phyloP scores from a whole-genome alignment of 2,329 filamentous ascomycete species.

The Claviceps humidiphila region DNA sequence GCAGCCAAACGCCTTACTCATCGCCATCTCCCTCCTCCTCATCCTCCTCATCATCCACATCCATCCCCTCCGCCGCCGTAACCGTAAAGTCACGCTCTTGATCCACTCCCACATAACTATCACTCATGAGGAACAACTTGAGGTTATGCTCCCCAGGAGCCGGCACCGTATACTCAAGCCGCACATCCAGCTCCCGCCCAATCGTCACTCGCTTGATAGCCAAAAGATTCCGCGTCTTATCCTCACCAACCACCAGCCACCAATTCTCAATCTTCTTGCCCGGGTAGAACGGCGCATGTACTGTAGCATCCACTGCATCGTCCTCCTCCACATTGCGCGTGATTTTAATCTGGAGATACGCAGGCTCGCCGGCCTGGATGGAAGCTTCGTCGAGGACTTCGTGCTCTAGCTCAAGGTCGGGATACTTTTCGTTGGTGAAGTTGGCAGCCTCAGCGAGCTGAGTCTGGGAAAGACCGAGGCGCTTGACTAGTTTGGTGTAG shows the following conservation, averaged over 20 bases:
- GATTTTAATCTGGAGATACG: slow-evolving; percentile 73
- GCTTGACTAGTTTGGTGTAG: slow-evolving; percentile 63
- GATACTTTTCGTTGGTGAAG: slow-evolving; percentile 95
- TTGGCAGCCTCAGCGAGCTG: slow-evolving; percentile 81
- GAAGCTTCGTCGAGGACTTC: slow-evolving; percentile 69
- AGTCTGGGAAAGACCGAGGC: slow-evolving; percentile 63
- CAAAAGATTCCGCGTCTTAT: slow-evolving; percentile 72
- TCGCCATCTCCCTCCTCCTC: slow-evolving; percentile 56
- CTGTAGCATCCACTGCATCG: slow-evolving; percentile 62
- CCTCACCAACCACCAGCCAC: slow-evolving; percentile 95
- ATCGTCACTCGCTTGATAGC: slow-evolving; percentile 94
- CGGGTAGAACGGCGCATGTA: slow-evolving; percentile 93
- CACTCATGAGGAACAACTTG: slow-evolving; percentile 90
- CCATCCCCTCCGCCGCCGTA: slow-evolving; percentile 81
- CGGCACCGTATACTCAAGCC: slow-evolving; percentile 79
- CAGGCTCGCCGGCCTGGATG: slow-evolving; percentile 66
- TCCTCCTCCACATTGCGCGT: slow-evolving; percentile 64
- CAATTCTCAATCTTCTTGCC: slow-evolving; percentile 89
- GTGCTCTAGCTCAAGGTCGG: slow-evolving; percentile 84
- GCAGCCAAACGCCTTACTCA: slow-evolving; percentile 9
- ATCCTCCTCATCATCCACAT: slow-evolving; percentile 66
- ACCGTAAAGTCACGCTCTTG: slow-evolving; percentile 86
- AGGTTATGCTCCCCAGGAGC: slow-evolving; percentile 72
- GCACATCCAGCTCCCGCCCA: slow-evolving; percentile 60
- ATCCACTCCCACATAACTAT: slow-evolving; percentile 93